Evolutionary conservation across 441 rosid genomes (phyloP).

Genomic region (Bruguiera hainesii): DNA sequence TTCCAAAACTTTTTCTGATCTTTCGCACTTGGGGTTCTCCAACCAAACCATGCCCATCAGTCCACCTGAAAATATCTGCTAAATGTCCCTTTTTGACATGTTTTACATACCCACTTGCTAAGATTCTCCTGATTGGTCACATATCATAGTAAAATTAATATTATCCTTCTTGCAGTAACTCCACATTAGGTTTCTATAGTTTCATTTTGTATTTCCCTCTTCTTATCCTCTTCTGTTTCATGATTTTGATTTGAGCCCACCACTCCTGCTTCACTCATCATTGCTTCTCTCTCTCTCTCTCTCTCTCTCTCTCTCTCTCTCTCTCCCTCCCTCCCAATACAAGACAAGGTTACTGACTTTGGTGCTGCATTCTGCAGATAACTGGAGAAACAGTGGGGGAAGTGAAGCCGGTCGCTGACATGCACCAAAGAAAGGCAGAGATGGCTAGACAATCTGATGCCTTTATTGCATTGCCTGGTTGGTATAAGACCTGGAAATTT

Average conservation of each 20-base stretch:
- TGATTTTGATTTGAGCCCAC: slow-evolving; percentile 25
- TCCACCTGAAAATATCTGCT: not conserved
- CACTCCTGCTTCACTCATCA: slow-evolving; percentile 26
- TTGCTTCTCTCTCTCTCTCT: slow-evolving; percentile 17
- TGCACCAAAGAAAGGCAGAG: slow-evolving; percentile 98
- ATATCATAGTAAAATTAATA: not conserved
- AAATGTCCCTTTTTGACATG: not conserved
- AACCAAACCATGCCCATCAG: not conserved
- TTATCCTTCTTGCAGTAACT: not conserved
- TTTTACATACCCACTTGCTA: not conserved
- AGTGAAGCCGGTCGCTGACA: slow-evolving; percentile 88
- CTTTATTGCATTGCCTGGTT: slow-evolving; percentile 94
- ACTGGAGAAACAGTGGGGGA: slow-evolving; percentile 96
- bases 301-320: not conserved
- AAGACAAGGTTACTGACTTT: slow-evolving; percentile 2
- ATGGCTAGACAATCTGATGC: slow-evolving; percentile 96
- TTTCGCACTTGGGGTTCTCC: not conserved
- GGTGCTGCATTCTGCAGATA: slow-evolving; percentile 39
- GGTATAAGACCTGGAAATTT: slow-evolving; percentile 18
- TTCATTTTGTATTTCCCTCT: slow-evolving; percentile 2
- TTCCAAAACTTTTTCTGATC: not conserved
- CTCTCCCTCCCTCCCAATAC: not conserved
- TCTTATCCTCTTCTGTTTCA: not conserved
- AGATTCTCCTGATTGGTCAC: slow-evolving; percentile 15
- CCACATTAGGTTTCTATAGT: not conserved